phyloP scores from a whole-genome alignment of 148 eudicot genomes.

The Vaccinium myrtillus region DNA sequence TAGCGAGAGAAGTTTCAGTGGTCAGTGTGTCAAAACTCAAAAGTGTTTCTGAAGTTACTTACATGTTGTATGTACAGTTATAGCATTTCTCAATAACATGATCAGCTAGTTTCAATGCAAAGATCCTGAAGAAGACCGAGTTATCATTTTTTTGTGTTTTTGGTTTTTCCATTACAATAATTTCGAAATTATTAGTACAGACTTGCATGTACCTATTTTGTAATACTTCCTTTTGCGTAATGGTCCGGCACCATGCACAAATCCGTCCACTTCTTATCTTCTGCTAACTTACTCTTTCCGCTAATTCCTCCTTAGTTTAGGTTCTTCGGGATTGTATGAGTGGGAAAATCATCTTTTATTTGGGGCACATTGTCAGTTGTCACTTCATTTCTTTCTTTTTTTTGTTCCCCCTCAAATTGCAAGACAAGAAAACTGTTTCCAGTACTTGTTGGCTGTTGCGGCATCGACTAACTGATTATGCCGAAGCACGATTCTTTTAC shows the following conservation, averaged over 20 bases:
- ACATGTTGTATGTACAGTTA: not conserved
- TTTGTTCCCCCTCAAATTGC: not conserved
- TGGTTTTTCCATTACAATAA: not conserved
- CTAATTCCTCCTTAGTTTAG: not conserved
- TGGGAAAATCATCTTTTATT: not conserved
- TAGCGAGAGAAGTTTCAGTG: no score
- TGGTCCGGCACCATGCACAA: not conserved
- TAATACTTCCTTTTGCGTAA: not conserved
- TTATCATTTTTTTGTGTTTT: not conserved
- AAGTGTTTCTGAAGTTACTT: no score
- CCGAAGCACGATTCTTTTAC: not conserved
- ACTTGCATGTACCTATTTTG: not conserved
- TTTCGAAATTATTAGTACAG: not conserved
- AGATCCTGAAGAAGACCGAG: not conserved
- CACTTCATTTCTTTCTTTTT: not conserved
- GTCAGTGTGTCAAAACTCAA: no score
- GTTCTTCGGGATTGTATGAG: not conserved
- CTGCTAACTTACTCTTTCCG: not conserved
- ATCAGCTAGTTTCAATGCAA: not conserved
- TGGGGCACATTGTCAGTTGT: not conserved
- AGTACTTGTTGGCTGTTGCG: not conserved
- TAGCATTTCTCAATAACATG: not conserved
- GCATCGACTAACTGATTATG: not conserved
- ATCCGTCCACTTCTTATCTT: constrained; percentile 3
- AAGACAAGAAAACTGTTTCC: not conserved